Evolutionary conservation across 2,329 filamentous ascomycete species (phyloP).

Genomic region (Fusarium hainanense): DNA sequence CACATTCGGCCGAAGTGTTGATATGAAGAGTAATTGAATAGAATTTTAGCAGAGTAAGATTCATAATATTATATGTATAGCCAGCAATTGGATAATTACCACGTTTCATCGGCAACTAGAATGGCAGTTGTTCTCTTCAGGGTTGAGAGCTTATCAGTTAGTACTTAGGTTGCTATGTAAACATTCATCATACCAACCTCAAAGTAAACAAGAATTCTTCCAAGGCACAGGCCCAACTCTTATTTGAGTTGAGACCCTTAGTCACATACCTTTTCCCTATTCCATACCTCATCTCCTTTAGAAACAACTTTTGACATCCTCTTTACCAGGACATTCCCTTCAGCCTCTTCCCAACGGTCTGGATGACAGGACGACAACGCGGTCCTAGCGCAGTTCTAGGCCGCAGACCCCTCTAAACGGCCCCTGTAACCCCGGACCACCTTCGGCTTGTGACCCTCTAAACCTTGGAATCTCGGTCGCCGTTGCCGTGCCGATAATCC

Average conservation of each 20-base stretch:
- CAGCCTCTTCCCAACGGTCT: neutral
- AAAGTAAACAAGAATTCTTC: neutral
- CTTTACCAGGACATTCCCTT: conserved; percentile 13
- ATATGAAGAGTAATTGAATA: neutral
- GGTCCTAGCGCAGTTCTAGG: conserved; percentile 14
- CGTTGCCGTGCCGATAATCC: conserved; percentile 32
- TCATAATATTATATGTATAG: neutral
- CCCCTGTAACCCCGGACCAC: conserved; percentile 21
- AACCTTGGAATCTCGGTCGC: conserved; percentile 21
- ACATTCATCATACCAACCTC: neutral
- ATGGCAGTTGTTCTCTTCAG: no score
- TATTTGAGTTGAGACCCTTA: neutral
- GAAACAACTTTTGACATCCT: neutral
- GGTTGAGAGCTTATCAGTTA: neutral
- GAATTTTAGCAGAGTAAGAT: neutral
- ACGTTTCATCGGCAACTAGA: neutral
- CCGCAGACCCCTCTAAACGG: conserved; percentile 13
- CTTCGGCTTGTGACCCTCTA: conserved; percentile 25
- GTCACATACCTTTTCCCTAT: neutral
- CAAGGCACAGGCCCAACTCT: neutral
- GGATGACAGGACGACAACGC: conserved; percentile 12
- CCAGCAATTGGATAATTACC: neutral
- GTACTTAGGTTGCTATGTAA: conserved; percentile 4
- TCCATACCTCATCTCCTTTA: neutral
- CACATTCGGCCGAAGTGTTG: neutral